A percentile compares a stretch with the other conserved stretches of the same genome.
phyloP scores from a whole-genome alignment of 768 basidiomycete species.

The Punctularia strigosozonata region DNA sequence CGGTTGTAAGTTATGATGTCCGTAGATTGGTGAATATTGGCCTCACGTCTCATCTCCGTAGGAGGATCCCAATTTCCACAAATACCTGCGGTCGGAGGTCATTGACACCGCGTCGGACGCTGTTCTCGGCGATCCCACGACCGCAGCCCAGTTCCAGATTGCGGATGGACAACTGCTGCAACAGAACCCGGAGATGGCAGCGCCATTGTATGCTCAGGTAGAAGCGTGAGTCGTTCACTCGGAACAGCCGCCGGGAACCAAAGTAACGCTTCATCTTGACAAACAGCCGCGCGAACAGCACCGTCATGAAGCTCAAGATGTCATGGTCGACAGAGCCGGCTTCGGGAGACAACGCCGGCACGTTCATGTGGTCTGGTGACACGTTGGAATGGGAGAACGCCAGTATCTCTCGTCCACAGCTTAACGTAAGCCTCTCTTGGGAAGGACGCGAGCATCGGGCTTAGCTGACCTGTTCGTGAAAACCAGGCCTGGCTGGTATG shows the following conservation, averaged over 20 bases:
- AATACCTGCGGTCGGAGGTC: constrained; percentile 44
- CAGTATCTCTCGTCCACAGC: constrained; percentile 35
- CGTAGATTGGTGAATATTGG: not conserved
- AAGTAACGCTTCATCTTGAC: too few species aligned
- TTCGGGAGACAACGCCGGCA: constrained; percentile 27
- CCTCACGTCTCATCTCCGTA: constrained; percentile 13
- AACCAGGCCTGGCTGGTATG: constrained; percentile 44
- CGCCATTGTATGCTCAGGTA: constrained; percentile 37
- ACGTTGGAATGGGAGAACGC: constrained; percentile 47
- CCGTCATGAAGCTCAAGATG: constrained; percentile 35
- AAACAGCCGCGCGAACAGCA: constrained; percentile 33
- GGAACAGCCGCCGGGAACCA: too few species aligned
- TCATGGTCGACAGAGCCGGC: constrained; percentile 36
- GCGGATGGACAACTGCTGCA: constrained; percentile 44
- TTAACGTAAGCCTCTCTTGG: constrained; percentile 26
- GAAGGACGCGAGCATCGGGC: constrained; percentile 6
- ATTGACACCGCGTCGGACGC: constrained; percentile 29
- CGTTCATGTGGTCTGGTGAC: constrained; percentile 45
- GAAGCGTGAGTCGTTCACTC: too few species aligned
- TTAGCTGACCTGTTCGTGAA: not conserved
- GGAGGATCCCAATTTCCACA: constrained; percentile 49
- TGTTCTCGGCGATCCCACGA: constrained; percentile 37
- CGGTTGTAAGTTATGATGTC: constrained; percentile 28
- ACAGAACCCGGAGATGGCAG: constrained; percentile 30
- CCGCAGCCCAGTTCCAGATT: constrained; percentile 48